Conservation (phyloP, 306 rosid genomes). For the Castanopsis chinensis region DNA sequence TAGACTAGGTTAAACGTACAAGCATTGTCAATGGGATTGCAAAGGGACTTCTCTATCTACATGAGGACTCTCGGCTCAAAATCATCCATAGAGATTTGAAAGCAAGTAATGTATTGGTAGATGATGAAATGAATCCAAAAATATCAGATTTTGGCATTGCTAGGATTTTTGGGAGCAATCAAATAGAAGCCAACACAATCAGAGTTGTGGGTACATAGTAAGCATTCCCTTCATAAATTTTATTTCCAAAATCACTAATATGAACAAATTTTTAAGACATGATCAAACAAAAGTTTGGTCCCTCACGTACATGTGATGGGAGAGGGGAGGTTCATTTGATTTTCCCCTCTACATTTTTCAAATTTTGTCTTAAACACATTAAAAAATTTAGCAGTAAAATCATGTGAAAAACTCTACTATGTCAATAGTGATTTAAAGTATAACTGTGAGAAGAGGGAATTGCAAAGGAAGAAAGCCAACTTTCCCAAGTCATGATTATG, state of each 20-base stretch:
- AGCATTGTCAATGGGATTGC: constrained; percentile 4
- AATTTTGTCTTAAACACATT: background rate
- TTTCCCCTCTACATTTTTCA: background rate
- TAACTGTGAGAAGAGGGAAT: no score
- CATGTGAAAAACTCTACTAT: no score
- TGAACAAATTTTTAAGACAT: no score
- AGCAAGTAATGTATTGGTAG: constrained; percentile 2
- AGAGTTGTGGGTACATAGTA: constrained; percentile 19
- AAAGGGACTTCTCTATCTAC: constrained; percentile 11
- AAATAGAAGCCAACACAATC: background rate
- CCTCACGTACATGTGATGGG: no score
- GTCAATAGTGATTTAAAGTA: no score
- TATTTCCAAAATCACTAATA: no score
- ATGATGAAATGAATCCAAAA: constrained; percentile 9
- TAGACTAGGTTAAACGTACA: background rate
- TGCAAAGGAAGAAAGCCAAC: no score
- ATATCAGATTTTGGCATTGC: constrained; percentile 15
- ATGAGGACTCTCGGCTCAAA: constrained; percentile 12
- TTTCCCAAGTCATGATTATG: no score
- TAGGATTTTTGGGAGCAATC: constrained; percentile 5
- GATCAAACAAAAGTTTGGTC: no score
- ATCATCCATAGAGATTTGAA: constrained; percentile 12
- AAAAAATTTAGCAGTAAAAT: background rate
- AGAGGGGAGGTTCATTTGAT: no score
- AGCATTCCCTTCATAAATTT: background rate